Evolutionary conservation across 768 basidiomycete genomes (phyloP).

Genomic region (Paxillus involutus): DNA sequence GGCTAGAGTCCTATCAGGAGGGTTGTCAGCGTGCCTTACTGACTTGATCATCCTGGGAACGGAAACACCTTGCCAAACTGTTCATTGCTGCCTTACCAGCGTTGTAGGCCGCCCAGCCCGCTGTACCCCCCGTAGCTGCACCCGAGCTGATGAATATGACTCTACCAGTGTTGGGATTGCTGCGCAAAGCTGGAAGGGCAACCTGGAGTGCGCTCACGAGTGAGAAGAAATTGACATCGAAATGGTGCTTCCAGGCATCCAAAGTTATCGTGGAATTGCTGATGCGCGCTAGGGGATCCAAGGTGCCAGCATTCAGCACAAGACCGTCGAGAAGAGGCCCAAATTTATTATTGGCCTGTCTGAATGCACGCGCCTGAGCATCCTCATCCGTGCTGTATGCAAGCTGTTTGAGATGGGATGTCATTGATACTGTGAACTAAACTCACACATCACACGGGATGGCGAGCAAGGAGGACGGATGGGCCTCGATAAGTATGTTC

Average conservation of each 20-base stretch:
- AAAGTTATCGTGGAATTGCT: constrained; percentile 47
- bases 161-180: constrained; percentile 55
- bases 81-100: constrained; percentile 91
- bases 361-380: constrained; percentile 56
- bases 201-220: constrained; percentile 67
- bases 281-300: constrained; percentile 69
- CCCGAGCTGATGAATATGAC: constrained; percentile 88
- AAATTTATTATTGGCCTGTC: constrained; percentile 50
- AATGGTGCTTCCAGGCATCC: constrained; percentile 65
- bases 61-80: constrained; percentile 65
- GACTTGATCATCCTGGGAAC: constrained; percentile 8
- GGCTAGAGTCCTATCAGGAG: constrained; percentile 64
- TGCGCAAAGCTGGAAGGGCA: constrained; percentile 67
- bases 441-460: constrained; percentile 79
- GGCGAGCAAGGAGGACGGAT: constrained; percentile 45
- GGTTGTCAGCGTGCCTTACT: constrained; percentile 1
- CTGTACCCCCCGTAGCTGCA: constrained; percentile 62
- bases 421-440: not conserved
- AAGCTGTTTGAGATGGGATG: not conserved
- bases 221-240: constrained; percentile 90
- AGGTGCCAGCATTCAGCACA: constrained; percentile 80
- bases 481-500: constrained; percentile 40
- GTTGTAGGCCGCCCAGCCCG: constrained; percentile 82
- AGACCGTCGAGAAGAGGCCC: constrained; percentile 67
- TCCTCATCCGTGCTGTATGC: constrained; percentile 55